Base-by-base conservation (phyloP, 441 rosid genomes). In the Arabidopsis lyrata region DNA sequence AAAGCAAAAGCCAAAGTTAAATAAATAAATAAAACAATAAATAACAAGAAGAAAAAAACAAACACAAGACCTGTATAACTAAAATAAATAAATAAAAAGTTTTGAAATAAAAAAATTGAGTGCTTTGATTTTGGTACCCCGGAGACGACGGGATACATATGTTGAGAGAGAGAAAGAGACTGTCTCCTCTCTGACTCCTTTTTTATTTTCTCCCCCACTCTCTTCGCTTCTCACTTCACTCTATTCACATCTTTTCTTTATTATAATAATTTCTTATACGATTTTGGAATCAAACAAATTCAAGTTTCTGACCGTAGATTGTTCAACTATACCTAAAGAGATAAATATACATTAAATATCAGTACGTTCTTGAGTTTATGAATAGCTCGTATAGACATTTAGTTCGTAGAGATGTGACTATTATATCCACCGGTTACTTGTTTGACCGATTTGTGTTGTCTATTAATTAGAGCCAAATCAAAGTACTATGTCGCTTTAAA, bases 71-170 rank as follows among this genome's bases (percentile, higher is more conserved):
- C 36, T 61, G n/a, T n/a, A 63, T 38, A 22, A 15, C 62, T 14
- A 36, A 36, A 24, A 68, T 14, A 35, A 36, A n/a, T n/a, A n/a
- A 22, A 67, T 55, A 22, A 4, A 35, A 14, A 61, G 2, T 2
- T 16, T 15, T 2, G 16, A 49, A 2, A 34, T 53, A 45, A 10
- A 18, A 5, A 10, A 8, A 55, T 29, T 1, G 56, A 22, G 9
- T 36, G 75, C 75, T 78, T 81, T 80, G 81, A 73, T 75, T 79
- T 44, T 15, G 56, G 58, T 77, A 75, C 87, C 78, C 89, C 93
- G 88, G 75, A 81, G 84, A 83, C 74, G 82, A 82, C 88, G 93
- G 89, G 88, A 73, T 81, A 72, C 61, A 73, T 73, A 66, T 78
- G 68, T 47, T 42, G 45, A 63, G 80, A 77, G 70, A 86, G 73